phyloP scores from a whole-genome alignment of 257 asterid species.

The Salvia miltiorrhiza region DNA sequence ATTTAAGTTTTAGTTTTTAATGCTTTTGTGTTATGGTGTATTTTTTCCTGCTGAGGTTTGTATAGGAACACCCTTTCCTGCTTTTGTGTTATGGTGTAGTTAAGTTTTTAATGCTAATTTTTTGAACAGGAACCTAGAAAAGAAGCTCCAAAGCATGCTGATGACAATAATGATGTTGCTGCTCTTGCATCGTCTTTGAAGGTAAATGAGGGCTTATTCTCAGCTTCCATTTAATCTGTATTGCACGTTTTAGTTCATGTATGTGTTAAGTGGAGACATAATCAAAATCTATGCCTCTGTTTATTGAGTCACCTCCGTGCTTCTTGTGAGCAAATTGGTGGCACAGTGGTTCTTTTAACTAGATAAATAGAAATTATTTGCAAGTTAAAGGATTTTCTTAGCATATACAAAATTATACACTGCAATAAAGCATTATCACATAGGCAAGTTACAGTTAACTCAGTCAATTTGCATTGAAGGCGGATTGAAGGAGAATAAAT shows the following conservation, averaged over 20 bases:
- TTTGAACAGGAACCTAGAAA: slow-evolving; percentile 53
- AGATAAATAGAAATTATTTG: not conserved
- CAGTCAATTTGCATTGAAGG: not conserved
- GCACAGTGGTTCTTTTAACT: not conserved
- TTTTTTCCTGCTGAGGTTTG: slow-evolving; percentile 88
- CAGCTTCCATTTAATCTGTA: not conserved
- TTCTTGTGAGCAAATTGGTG: not conserved
- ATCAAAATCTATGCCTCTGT: not conserved
- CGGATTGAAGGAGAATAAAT: not conserved
- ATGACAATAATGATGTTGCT: slow-evolving; percentile 50
- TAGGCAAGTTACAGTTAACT: not conserved
- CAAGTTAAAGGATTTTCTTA: not conserved
- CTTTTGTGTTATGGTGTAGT: not conserved
- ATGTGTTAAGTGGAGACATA: not conserved
- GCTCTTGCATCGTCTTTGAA: slow-evolving; percentile 58
- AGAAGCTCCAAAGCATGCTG: slow-evolving; percentile 20
- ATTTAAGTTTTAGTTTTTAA: not conserved
- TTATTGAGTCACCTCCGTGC: not conserved
- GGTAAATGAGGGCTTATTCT: slow-evolving; percentile 35
- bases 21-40: too few relatives aligned
- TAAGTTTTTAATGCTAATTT: not conserved
- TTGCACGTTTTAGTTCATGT: not conserved
- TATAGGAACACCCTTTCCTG: slow-evolving; percentile 1
- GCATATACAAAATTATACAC: too few relatives aligned
- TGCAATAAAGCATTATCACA: not conserved